phyloP scores from a whole-genome alignment of 2,329 filamentous ascomycete genomes.

The Fusarium tjaetaba region DNA sequence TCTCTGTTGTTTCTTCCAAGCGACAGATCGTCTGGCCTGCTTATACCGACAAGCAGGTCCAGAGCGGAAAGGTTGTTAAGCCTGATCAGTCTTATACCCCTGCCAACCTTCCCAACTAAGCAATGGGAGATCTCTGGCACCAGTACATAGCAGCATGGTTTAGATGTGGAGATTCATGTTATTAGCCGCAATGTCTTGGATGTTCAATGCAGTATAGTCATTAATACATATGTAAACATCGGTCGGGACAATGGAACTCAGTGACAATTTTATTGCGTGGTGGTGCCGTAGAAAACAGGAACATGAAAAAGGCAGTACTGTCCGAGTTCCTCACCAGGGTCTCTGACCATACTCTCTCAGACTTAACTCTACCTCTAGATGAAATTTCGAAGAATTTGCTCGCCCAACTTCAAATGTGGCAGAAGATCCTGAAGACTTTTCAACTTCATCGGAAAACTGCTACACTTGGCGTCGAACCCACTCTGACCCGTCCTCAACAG shows the following conservation, averaged over 20 bases:
- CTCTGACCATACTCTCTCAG: fast-evolving
- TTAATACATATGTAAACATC: not conserved
- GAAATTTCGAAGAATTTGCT: not conserved
- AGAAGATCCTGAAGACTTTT: not conserved
- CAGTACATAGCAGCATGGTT: not conserved
- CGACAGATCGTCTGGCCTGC: conserved; percentile 60
- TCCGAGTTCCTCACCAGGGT: fast-evolving
- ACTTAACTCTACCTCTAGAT: too few species aligned
- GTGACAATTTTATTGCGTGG: fast-evolving
- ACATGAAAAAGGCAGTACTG: not conserved
- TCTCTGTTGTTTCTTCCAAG: conserved; percentile 55
- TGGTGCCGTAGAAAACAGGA: fast-evolving
- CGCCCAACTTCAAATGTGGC: not conserved
- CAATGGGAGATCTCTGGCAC: not conserved
- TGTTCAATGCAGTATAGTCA: not conserved
- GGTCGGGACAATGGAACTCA: fast-evolving
- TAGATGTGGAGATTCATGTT: not conserved
- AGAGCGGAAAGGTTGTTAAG: conserved; percentile 54
- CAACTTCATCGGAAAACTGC: not conserved
- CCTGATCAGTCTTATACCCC: conserved; percentile 60
- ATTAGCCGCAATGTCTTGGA: not conserved
- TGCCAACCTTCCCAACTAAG: conserved; percentile 31
- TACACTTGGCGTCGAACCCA: not conserved
- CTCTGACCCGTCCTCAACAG: not conserved
- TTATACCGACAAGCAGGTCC: conserved; percentile 62